Evolutionary conservation across 176 grass and related monocot species (phyloP).

Genomic region (Secale cereale): DNA sequence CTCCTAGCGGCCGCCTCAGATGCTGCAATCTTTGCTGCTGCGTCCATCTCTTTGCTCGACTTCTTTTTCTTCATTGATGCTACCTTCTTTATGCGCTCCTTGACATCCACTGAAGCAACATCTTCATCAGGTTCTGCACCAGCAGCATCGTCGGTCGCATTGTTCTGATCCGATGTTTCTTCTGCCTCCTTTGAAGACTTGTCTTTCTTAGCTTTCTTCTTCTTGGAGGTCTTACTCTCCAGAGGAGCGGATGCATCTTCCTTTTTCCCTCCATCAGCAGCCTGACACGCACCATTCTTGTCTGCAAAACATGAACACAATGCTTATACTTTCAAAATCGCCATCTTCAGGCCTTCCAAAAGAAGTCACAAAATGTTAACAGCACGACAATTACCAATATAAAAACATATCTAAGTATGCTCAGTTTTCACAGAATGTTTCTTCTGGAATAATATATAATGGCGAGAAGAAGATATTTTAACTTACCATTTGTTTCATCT

Average conservation of each 20-base stretch:
- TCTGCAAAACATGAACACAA: not conserved
- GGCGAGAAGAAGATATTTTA: not conserved
- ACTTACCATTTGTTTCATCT: constrained; percentile 47
- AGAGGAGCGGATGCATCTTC: constrained; percentile 30
- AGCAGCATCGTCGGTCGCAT: constrained; percentile 12
- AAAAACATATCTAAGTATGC: not conserved
- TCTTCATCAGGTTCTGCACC: constrained; percentile 44
- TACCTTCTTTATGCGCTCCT: constrained; percentile 80
- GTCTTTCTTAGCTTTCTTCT: constrained; percentile 92
- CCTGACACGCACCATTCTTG: constrained; percentile 35
- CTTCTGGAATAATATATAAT: not conserved
- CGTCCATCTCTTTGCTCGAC: constrained; percentile 71
- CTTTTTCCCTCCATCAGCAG: constrained; percentile 51
- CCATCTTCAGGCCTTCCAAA: not conserved
- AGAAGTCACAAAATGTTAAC: not conserved
- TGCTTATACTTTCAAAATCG: not conserved
- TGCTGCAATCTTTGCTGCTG: constrained; percentile 64
- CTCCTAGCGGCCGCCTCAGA: constrained; percentile 72
- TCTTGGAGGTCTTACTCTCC: constrained; percentile 79
- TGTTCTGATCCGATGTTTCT: constrained; percentile 40
- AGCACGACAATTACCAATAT: not conserved
- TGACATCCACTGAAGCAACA: constrained; percentile 53
- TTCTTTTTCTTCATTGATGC: constrained; percentile 87
- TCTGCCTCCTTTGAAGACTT: constrained; percentile 56
- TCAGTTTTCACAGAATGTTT: not conserved